Conservation (phyloP, 2,329 filamentous ascomycete genomes). For the Achaetomium macrosporum region DNA sequence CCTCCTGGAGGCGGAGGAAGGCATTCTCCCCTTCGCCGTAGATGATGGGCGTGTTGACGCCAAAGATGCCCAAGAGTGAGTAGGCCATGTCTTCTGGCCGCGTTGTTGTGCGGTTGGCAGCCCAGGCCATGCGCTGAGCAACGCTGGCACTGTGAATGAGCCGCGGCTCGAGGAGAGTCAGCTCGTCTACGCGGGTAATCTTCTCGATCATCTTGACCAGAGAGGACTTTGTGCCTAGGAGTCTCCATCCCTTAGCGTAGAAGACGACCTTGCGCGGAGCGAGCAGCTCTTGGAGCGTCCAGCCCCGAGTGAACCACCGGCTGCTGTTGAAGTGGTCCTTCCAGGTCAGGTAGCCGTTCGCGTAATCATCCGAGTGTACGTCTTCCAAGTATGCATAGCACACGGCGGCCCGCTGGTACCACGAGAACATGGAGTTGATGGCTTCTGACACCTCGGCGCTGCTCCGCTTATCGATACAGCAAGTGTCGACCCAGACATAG, state of each 20-base stretch:
- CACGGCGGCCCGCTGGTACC: constrained; percentile 26
- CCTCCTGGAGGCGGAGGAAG: constrained; percentile 31
- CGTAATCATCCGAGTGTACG: constrained; percentile 21
- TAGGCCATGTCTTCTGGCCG: constrained; percentile 39
- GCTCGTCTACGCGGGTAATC: constrained; percentile 19
- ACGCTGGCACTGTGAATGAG: constrained; percentile 19
- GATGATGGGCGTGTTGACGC: constrained; percentile 38
- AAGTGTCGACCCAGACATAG: constrained; percentile 35
- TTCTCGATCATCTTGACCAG: constrained; percentile 16
- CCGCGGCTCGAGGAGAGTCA: constrained; percentile 18
- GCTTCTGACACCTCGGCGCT: constrained; percentile 33
- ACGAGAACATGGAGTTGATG: constrained; percentile 34
- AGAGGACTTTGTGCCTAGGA: constrained; percentile 21
- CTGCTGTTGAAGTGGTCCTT: constrained; percentile 18
- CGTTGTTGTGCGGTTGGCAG: constrained; percentile 29
- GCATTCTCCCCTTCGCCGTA: constrained; percentile 36
- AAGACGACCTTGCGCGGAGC: constrained; percentile 20
- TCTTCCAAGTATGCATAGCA: constrained; percentile 34
- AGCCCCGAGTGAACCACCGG: constrained; percentile 22
- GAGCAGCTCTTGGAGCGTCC: constrained; percentile 23
- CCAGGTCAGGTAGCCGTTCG: constrained; percentile 15
- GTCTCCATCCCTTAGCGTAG: constrained; percentile 23
- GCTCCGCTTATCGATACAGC: constrained; percentile 34
- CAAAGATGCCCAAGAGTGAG: constrained; percentile 39
- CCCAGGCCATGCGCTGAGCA: constrained; percentile 38